Evolutionary conservation across 1,139 yeast genomes (phyloP).

Genomic region (Blastobotrys apis): DNA sequence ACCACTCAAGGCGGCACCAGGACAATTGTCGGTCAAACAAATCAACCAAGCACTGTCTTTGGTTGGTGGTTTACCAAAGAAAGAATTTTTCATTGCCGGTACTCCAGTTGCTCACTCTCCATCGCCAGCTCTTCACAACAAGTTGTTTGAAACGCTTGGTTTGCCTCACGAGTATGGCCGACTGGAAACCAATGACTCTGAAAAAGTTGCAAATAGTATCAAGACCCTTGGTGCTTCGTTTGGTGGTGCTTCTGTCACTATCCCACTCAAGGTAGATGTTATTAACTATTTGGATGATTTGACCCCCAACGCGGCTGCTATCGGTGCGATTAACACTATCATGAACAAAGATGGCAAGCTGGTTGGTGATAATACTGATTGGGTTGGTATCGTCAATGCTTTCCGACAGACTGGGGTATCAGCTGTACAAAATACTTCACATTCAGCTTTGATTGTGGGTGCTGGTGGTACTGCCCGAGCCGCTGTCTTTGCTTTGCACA

Average conservation of each 20-base stretch:
- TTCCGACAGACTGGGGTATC: constrained; percentile 56
- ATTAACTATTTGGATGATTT: constrained; percentile 56
- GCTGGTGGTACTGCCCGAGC: constrained; percentile 99
- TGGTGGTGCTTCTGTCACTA: constrained; percentile 91
- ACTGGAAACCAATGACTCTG: constrained; percentile 65
- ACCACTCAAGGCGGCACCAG: constrained; percentile 71
- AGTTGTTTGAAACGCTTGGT: constrained; percentile 67
- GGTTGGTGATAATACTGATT: constrained; percentile 90
- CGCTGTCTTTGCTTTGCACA: constrained; percentile 79
- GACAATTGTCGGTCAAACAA: constrained; percentile 55
- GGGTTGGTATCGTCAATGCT: constrained; percentile 81
- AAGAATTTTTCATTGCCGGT: constrained; percentile 76
- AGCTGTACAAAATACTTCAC: constrained; percentile 36
- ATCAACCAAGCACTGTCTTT: constrained; percentile 56
- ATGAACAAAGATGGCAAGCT: constrained; percentile 47
- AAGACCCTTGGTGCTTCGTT: constrained; percentile 51
- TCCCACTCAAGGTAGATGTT: constrained; percentile 81
- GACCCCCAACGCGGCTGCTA: constrained; percentile 63
- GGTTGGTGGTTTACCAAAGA: constrained; percentile 56
- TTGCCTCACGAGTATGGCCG: constrained; percentile 70
- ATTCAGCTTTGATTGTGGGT: constrained; percentile 63
- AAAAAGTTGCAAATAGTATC: constrained; percentile 43
- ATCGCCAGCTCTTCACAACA: constrained; percentile 80
- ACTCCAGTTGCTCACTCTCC: constrained; percentile 79
- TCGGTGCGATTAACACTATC: constrained; percentile 94